Evolutionary conservation across 108 stramenopile genomes (phyloP).

Genomic region (Nitzschia sp.): DNA sequence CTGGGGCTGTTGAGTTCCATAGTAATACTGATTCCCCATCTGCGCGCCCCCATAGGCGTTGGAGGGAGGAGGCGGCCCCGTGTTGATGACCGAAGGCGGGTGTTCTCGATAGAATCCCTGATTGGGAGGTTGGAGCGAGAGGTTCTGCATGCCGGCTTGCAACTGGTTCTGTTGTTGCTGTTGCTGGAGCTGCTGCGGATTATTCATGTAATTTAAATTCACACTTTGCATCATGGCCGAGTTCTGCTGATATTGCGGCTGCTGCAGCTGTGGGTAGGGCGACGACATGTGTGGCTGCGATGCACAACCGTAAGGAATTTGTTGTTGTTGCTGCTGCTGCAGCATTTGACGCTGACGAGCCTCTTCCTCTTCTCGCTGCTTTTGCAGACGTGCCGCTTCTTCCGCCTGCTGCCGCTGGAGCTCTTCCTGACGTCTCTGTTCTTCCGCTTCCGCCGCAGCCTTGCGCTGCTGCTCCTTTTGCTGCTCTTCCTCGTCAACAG

Average conservation of each 20-base stretch:
- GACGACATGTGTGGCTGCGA: neutral
- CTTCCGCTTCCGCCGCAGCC: constrained; percentile 15
- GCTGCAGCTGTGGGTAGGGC: neutral
- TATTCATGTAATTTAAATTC: neutral
- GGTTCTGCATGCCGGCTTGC: constrained; percentile 18
- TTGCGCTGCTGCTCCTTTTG: constrained; percentile 14
- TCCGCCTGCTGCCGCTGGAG: constrained; percentile 45
- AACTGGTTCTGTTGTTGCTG: constrained; percentile 1
- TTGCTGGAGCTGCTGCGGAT: neutral
- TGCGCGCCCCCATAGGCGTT: constrained; percentile 31
- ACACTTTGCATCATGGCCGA: constrained; percentile 7
- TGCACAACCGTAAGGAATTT: constrained; percentile 1
- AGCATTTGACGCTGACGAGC: constrained; percentile 33
- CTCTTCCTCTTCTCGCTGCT: constrained; percentile 33
- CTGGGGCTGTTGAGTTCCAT: constrained; percentile 28
- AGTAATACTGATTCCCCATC: constrained; percentile 26
- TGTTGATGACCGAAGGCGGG: neutral
- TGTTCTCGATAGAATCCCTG: constrained; percentile 32
- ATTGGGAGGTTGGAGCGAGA: neutral
- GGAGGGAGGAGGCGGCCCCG: constrained; percentile 18
- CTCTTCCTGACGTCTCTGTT: constrained; percentile 26
- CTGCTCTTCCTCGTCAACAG: constrained; percentile 49
- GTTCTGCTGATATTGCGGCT: constrained; percentile 14
- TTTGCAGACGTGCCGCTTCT: constrained; percentile 23
- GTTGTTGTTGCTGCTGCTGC: constrained; percentile 26